Evolutionary conservation across 179 eudicot species (phyloP), one percentile per base, ranked within the genome.

Genomic region (Beta macrorhiza): DNA sequence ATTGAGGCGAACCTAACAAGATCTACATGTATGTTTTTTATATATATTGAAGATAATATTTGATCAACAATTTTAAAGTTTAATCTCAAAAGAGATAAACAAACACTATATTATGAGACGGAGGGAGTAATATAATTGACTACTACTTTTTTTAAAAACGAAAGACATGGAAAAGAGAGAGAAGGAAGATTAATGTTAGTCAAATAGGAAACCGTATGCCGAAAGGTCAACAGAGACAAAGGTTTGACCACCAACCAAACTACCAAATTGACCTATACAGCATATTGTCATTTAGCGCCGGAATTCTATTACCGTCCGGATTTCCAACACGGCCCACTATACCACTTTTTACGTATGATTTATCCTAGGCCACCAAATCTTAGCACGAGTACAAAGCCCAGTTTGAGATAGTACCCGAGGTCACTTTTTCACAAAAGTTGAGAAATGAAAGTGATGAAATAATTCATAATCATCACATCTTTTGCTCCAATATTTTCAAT

Each of bases 241-340:
- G 42, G 15, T 81, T 53, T 81, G 76, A 76, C 52, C 56, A 72
- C 72, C 78, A 20, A 65, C 78, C 67, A 70, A 61, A 82, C 44
- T 12, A 67, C 72, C 68, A 25, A 61, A 68, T 25, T 58, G 12
- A 17, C 61, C 5, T 69, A 29, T 16, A 56, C 11, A 29, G 4
- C 1, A 20, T 10, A 11, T 61, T 13, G 69, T 44, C 57, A 61
- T 76, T 10, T 76, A 76, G 69, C 69, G 69, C 79, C 69, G 69
- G 15, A 76, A 59, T n/a, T 0, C 37, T 0, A 9, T 17, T 59
- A 76, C 68, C 67, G 67, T 61, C 70, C 57, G 20, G 17, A 3
- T 29, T 65, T 59, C 71, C 22, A 12, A 67, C 37, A 57, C 62
- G 37, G 45, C 72, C 70, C 83, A 78, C 74, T 69, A 73, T 51